A percentile compares a stretch with the other conserved stretches of the same genome.
phyloP scores from a whole-genome alignment of 2,329 filamentous ascomycete genomes.

The Ambrosiella cleistominuta region DNA sequence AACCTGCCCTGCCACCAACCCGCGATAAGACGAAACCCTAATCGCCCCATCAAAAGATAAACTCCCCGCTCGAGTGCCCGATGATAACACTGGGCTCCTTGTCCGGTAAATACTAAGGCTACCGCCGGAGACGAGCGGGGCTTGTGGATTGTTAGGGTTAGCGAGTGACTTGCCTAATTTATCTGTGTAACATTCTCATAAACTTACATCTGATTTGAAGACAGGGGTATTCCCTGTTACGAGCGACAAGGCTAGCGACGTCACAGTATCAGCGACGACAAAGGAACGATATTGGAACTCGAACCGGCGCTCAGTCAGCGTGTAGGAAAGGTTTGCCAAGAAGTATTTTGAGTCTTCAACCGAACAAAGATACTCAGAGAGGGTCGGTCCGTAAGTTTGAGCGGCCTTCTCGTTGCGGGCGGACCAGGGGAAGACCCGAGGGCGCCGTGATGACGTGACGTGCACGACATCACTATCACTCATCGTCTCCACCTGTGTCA shows the following conservation, averaged over 20 bases:
- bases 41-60: conserved; percentile 18
- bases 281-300: too few relatives aligned
- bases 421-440: too few relatives aligned
- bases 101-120: conserved; percentile 21
- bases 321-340: background rate
- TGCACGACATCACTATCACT: too few relatives aligned
- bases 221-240: background rate
- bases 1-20: conserved; percentile 13
- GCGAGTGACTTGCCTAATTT: background rate
- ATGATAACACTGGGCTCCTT: conserved; percentile 22
- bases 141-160: background rate
- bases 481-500: too few relatives aligned
- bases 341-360: too few relatives aligned
- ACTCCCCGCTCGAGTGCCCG: conserved; percentile 21
- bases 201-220: background rate
- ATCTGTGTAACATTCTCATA: background rate
- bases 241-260: too few relatives aligned
- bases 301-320: background rate
- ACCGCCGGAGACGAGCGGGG: background rate
- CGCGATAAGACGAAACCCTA: conserved; percentile 20
- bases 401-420: too few relatives aligned
- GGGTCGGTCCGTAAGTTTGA: too few relatives aligned
- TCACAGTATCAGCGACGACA: too few relatives aligned
- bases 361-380: too few relatives aligned
- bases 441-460: too few relatives aligned